phyloP scores from a whole-genome alignment of 129 eudicot genomes.

The Tanacetum coccineum region DNA sequence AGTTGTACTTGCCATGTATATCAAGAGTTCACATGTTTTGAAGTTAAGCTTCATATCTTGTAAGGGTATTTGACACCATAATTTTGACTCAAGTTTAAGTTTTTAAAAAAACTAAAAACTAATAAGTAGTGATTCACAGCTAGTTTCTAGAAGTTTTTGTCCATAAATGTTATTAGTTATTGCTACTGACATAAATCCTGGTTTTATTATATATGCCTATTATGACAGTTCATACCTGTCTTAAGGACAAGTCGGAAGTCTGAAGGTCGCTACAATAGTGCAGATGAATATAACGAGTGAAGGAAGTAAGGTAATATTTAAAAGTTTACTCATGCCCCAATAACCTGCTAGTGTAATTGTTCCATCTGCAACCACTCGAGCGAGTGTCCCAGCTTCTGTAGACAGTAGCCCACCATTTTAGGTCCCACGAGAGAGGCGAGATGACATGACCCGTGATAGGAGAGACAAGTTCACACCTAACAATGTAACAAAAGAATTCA shows the following conservation, averaged over 20 bases:
- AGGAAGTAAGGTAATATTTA: conserved; percentile 61
- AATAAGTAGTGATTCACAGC: conserved; percentile 2
- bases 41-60: conserved; percentile 9
- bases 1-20: conserved; percentile 8
- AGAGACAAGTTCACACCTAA: conserved; percentile 74
- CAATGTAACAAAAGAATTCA: conserved; percentile 3
- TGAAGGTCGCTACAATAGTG: conserved; percentile 60
- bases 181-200: not conserved
- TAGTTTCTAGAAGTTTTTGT: not conserved
- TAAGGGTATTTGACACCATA: not conserved
- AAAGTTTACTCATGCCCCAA: conserved; percentile 59
- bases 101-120: not conserved
- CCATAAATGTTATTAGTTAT: not conserved
- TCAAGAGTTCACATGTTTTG: not conserved
- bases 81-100: not conserved
- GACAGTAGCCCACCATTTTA: conserved; percentile 77
- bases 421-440: conserved; percentile 66
- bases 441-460: conserved; percentile 75
- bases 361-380: conserved; percentile 78
- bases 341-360: conserved; percentile 67
- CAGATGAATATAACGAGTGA: conserved; percentile 51
- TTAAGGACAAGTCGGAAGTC: conserved; percentile 1
- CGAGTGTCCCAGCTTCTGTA: conserved; percentile 78
- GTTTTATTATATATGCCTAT: conserved; percentile 6
- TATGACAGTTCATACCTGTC: not conserved